phyloP scores from a whole-genome alignment of 805 yeast genomes.

The Metschnikowia lochheadii region DNA sequence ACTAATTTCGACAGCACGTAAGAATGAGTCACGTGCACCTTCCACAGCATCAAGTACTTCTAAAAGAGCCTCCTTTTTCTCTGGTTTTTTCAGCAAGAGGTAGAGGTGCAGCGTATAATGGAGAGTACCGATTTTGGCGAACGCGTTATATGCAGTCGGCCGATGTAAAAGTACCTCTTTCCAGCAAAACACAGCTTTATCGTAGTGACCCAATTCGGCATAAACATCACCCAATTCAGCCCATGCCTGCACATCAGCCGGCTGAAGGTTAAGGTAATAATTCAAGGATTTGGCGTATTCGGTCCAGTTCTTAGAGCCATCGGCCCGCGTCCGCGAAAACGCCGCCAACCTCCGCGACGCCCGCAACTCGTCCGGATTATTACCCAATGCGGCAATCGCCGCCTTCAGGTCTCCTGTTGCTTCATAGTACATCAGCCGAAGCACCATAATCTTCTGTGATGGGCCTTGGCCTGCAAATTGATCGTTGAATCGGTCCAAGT shows the following conservation, averaged over 20 bases:
- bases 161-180: conserved; percentile 66
- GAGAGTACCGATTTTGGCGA: conserved; percentile 54
- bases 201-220: conserved; percentile 53
- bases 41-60: conserved; percentile 23
- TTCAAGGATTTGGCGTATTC: conserved; percentile 53
- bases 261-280: conserved; percentile 56
- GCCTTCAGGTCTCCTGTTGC: conserved; percentile 40
- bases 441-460: conserved; percentile 52
- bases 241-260: conserved; percentile 77
- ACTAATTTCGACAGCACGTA: conserved; percentile 74
- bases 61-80: conserved; percentile 28
- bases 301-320: conserved; percentile 18
- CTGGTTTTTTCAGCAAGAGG: conserved; percentile 7
- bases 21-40: conserved; percentile 45
- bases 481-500: conserved; percentile 63
- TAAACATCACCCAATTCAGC: conserved; percentile 71
- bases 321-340: conserved; percentile 22
- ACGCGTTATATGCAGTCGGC: conserved; percentile 68
- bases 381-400: conserved; percentile 27
- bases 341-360: conserved; percentile 37
- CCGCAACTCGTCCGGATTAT: conserved; percentile 32
- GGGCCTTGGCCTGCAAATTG: conserved; percentile 50
- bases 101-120: conserved; percentile 31
- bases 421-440: conserved; percentile 55
- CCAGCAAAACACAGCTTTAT: conserved; percentile 60